Base-by-base conservation (phyloP, 306 rosid species). In the Morella rubra region DNA sequence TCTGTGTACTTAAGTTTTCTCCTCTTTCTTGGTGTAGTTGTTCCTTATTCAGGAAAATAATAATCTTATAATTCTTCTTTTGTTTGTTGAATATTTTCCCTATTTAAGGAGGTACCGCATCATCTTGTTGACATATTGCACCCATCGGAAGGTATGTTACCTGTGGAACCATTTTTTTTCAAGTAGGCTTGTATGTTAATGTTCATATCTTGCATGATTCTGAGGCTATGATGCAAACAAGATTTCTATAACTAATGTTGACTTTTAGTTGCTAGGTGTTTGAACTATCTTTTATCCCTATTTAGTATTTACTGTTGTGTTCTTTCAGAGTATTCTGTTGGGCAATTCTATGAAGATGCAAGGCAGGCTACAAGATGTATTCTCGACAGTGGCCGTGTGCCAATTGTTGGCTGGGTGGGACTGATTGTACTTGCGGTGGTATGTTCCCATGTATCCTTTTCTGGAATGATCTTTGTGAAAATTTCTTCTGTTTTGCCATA, bases 341-440 rank as follows among this genome's bases (percentile, higher is more conserved):
- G 98, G 10, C 85, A 86, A 83, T 95, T 89, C 89, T 91, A 85
- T 77, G 98, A 92, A 85, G 97, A 95, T 88, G 98, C 93, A 46
- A 95, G 97, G 86, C 82, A 86, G 87, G 92, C 91, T 59, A 89
- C 91, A 51, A 86, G 89, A 77, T 61, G 69, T 73, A 85, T 92
- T 87, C 95, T 92, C 83, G 93, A 89, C 74, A 86, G 62, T 9
- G 93, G 92, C 27, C 87, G 81, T 71, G 95, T 95, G 81, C 98
- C 98, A 47, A 84, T 95, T 64, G 93, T 95, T 78, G 88, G 88
- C 92, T 56, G 98, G 98, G 98, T 77, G 98, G 98, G 76, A 95
- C 96, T 49, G 98, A 79, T 81, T 95, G 83, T 92, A 95, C 85
- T 88, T 95, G 76, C 87, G 97, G 81, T 95, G 98, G 98, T 95